Percentiles rank a stretch among this genome's conserved stretches.
Evolutionary conservation across 352 stramenopile species (phyloP).

Genomic region (Globisporangium alternatum): DNA sequence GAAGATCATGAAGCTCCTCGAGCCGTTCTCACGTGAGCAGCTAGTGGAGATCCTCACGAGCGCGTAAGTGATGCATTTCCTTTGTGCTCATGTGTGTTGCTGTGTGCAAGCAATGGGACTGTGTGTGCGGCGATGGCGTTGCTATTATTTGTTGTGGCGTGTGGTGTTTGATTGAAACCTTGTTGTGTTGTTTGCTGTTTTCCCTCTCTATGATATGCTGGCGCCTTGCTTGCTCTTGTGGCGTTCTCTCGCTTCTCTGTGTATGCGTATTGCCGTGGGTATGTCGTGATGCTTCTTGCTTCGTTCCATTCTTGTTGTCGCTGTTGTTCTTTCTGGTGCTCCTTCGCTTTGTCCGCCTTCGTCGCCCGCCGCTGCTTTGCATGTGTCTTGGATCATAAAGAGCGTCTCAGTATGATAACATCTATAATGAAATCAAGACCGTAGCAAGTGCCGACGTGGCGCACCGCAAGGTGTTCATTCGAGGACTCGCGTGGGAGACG

Average conservation of each 20-base stretch:
- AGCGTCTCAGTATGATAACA: conserved; percentile 51
- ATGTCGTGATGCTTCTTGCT: not conserved
- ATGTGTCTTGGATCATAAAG: conserved; percentile 24
- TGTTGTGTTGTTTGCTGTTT: not conserved
- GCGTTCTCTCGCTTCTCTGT: conserved; percentile 4
- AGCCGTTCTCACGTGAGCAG: conserved; percentile 58
- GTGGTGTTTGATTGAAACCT: conserved; percentile 11
- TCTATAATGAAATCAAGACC: conserved; percentile 60
- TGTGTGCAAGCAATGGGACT: conserved; percentile 2
- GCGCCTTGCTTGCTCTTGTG: conserved; percentile 7
- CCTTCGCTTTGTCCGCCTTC: not conserved
- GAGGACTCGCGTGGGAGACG: conserved; percentile 57
- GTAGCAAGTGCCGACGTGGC: conserved; percentile 48
- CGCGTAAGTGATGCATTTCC: conserved; percentile 42
- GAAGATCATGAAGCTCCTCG: conserved; percentile 38
- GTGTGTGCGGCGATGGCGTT: conserved; percentile 3
- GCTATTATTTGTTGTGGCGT: conserved; percentile 5
- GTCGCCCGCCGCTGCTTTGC: conserved; percentile 1
- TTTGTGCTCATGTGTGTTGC: conserved; percentile 7
- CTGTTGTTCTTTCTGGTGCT: not conserved
- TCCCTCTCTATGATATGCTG: conserved; percentile 3
- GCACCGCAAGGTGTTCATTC: conserved; percentile 73
- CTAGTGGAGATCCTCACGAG: conserved; percentile 61
- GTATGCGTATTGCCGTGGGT: conserved; percentile 7
- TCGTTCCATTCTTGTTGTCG: not conserved